Base-by-base conservation (phyloP, 164 flowering plant genomes). In the Nelumbo lutea region DNA sequence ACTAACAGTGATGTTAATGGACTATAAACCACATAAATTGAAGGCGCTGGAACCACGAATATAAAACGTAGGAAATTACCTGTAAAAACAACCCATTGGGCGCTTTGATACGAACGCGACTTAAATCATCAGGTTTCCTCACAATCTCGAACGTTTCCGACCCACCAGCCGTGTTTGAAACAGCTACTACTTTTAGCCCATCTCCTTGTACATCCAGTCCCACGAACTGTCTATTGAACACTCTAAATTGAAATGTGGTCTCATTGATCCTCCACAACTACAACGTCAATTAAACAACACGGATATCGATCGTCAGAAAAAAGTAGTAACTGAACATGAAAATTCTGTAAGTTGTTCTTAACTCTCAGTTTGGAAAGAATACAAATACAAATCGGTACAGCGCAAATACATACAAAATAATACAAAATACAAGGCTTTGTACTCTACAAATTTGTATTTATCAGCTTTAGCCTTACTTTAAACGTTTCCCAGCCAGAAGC, bases 181-280 rank as follows among this genome's bases (percentile, higher is more conserved):
- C 70, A 3, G 87, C 83, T 1, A 83, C 82, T 2, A 79, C 48
- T 2, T 72, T 66, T 5, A 63, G 51, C 5, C 76, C 77, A 52
- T 70, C 74, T 46, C 82, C 81, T 38, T 52, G 64, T 47, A 42
- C 64, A 44, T 74, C 80, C 1, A 83, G 40, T 63, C 93, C 93
- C 59, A 84, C 69, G 59, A 87, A 88, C 59, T 85, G 86, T 52
- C 77, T 77, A 74, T 78, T 80, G 72, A 84, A 83, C 3, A 87
- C 89, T 63, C 86, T 75, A 10, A 88, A 79, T 13, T 85, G 70
- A 68, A 86, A 90, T 6, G 48, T 72, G 4, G 65, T 81, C 74
- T 80, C 85, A 48, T 75, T 84, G 65, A 86, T 76, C 74, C 93
- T 87, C 90, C 96, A 90, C 68, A 88, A 45, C 96, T 88, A 59